Base-by-base conservation (phyloP, 2,329 filamentous ascomycete species). In the Chaetomium olivaceum region DNA sequence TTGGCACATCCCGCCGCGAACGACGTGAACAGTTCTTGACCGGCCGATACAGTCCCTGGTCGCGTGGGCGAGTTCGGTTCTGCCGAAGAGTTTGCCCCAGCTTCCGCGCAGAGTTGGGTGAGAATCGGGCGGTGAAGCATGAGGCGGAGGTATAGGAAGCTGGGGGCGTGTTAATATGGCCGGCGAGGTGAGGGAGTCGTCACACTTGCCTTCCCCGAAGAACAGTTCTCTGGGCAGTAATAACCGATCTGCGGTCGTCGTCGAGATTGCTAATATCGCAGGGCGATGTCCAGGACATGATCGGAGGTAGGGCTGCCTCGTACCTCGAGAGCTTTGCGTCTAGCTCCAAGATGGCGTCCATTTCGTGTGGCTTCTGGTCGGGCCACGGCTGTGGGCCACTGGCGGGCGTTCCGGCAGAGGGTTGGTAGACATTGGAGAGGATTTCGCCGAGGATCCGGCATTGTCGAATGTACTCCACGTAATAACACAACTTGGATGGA, bases 101-200 rank as follows among this genome's bases (percentile, higher is more conserved):
- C 21, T 4, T 61, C 63, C 6, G 64, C 67, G 54, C 67, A 70
- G 1, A 70, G 58, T 33, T 64, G 65, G 16, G 67, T 68, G 7
- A 71, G 61, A 36, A 71, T 68, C 14, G 70, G 70, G 2, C 70
- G 67, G 60, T 71, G 70, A 27, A 71, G 68, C 68, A 70, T 71
- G 50, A 71, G 55, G n/a, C 66, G 67, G 5, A 70, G 62, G 25
- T 70, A 70, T 2, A 71, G 66, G 19, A 71, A 71, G 61, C 67
- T 70, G 29, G 4, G 25, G 3, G 8, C 19, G 19, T 31, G 48
- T 61, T 12, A 52, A 57, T 52, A 19, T 59, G 12, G 33, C 19
- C 14, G 31, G 14, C 16, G 11, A n/a, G 12, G 11, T 8, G 8
- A 25, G 27, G 6, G n/a, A 25, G 31, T n/a, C 1, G n/a, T 5